Evolutionary conservation across 2,329 filamentous ascomycete species (phyloP), one percentile per base, ranked within the genome.

Genomic region (Aureobasidium sp.): DNA sequence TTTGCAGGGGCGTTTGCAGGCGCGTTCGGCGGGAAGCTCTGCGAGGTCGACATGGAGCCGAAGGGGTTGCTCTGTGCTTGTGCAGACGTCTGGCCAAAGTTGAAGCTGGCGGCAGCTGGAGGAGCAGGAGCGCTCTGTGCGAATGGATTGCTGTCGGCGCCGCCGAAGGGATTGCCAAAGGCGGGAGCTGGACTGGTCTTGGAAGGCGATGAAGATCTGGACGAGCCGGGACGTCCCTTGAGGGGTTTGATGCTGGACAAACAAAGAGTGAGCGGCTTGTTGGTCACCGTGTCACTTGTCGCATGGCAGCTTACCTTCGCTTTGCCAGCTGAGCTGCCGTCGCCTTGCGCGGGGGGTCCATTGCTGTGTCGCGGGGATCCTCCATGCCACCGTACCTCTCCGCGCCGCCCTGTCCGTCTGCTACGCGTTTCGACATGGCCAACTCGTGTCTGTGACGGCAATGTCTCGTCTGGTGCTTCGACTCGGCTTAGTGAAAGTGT

Each of bases 271-370:
- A 57, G 53, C 19, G 3, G 29, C 10, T 7, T 6, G 37, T 60
- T 37, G 25, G 25, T 51, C 23, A 42, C 25, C n/a, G 50, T 33
- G 50, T 46, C 37, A 35, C n/a, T 19, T 45, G 25, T 33, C n/a
- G 38, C 38, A 42, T 29, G 9, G 27, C 27, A 13, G 50, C 62
- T 54, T 43, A 64, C 63, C 46, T 63, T 62, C 63, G 57, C 42
- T 61, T 54, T 51, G 63, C 63, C 59, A 64, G 23, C 54, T 64
- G 63, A 9, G 63, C 63, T 9, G 63, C 63, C n/a, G 63, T 64
- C 5, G 63, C 63, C 47, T 64, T 60, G 35, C 54, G 60, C 9
- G 63, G 63, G 6, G 60, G 45, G 46, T 64, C 63, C 51, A 53
- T 60, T 9, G 63, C 53, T 38, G 58, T 49, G 17, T 53, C 58